Conservation (phyloP, 2,329 filamentous ascomycete species). For the Dendryphion nanum region DNA sequence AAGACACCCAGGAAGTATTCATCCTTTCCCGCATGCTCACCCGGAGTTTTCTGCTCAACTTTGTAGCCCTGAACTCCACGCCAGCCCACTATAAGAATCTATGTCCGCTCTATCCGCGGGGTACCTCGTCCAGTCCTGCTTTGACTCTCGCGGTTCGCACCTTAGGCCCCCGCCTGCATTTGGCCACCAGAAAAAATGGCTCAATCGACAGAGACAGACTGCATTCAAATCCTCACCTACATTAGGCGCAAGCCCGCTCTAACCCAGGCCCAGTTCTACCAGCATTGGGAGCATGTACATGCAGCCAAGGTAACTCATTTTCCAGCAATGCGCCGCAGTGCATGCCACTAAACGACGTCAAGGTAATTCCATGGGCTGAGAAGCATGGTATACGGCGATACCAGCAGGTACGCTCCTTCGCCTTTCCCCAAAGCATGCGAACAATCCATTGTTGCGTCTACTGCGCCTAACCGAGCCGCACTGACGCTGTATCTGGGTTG, state of each 20-base stretch:
- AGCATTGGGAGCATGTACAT: constrained; percentile 36
- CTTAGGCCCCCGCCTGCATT: no score
- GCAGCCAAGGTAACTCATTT: no score
- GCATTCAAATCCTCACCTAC: constrained; percentile 16
- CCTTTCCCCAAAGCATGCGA: not conserved
- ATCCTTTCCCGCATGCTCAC: no score
- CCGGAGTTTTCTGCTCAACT: no score
- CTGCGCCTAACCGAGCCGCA: not conserved
- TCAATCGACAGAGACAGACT: constrained; percentile 3
- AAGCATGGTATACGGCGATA: constrained; percentile 35
- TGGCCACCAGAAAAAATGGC: constrained; percentile 3
- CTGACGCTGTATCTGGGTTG: not conserved
- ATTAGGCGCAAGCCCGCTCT: constrained; percentile 28
- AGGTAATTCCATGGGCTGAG: constrained; percentile 35
- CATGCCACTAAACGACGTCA: constrained; percentile 31
- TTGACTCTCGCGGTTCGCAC: no score
- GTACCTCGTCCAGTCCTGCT: no score
- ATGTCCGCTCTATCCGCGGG: no score
- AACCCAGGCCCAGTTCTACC: constrained; percentile 32
- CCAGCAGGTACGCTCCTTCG: constrained; percentile 25
- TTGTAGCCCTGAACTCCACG: no score
- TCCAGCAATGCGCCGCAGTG: no score
- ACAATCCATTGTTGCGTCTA: constrained; percentile 1
- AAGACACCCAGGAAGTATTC: no score
- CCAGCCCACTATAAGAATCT: no score